Evolutionary conservation across 164 flowering plant genomes (phyloP), one percentile per base, ranked within the genome.

Genomic region (Macadamia integrifolia): DNA sequence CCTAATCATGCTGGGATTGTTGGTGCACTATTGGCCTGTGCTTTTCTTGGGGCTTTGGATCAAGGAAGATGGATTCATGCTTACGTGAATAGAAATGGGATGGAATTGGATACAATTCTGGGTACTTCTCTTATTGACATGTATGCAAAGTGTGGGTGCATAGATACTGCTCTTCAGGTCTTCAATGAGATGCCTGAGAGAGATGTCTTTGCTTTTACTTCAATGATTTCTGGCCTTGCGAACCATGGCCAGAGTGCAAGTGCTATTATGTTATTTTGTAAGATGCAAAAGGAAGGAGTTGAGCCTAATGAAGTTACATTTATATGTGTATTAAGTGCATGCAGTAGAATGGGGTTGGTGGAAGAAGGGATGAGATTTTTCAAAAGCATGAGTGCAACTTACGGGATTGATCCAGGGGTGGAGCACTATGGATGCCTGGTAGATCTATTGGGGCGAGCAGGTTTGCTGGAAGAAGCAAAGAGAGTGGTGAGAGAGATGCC

Each of bases 11-110:
- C 84, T 9, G 81, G 75, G 52, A 66, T 84, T 44, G 82, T 84
- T 13, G 82, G 83, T 17, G 84, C 80, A 0, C 75, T 85, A 31
- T 70, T 81, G 9, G 86, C 89, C 0, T 86, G 86, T 63, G 83
- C 83, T 44, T 72, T 59, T 64, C 74, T 85, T 35, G 85, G 89
- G 28, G 80, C 86, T 23, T 73, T 84, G 70, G 83, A 76, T 65
- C 88, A 78, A 72, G 91, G 91, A 10, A 80, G 77, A 69, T 81
- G 87, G 88, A 83, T 87, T 69, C 89, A 87, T 74, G 80, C 80
- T 29, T 84, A 76, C 70, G 79, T 80, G 9, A 80, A 78, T 57
- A 82, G 79, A 48, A 80, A 55, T n/a, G 49, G 64, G 52, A 67
- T 85, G 66, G 78, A 78, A 48, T 53, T 83, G 66, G 88, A 87